Base-by-base conservation (phyloP, 1,139 yeast genomes). In the Kurtzmaniella quercitrusa region DNA sequence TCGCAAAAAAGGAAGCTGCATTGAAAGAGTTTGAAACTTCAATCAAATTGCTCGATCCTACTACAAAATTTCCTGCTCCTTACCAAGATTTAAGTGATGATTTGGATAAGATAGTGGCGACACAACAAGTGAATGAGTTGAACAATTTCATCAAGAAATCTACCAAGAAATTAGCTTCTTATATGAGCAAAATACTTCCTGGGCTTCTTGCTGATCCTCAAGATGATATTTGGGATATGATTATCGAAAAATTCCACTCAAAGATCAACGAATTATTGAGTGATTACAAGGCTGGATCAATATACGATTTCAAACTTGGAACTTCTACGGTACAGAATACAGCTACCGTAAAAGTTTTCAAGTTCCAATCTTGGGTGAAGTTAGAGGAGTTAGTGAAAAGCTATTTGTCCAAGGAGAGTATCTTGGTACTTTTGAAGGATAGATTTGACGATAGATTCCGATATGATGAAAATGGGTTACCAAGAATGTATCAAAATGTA, bases 391-490 rank as follows among this genome's bases (percentile, higher is more conserved):
- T 79, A 16, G 70, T 85, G 41, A 83, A 75, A 50, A 85, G 82
- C 46, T 75, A 73, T 46, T 61, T 85, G 42, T 75, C 77, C 16
- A 84, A 78, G 48, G 89, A 82, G 41, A 77, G 72, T 16, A 70
- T 81, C 17, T 69, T 82, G 2, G 68, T 69, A 40, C 69, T 83
- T 23, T 60, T 85, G 55, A 80, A 83, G 59, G 87, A 82, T 43
- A 68, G 78, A 48, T 93, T 93, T 65, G 98, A 91, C 55, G 88
- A 83, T 47, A 70, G 68, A 44, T 93, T 93, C 67, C 75, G 94
- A 53, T 93, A 86, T 60, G 96, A 90, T 61, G 81, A 77, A 40
- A 77, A 82, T 50, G 95, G 94, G 4, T 66, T 89, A 36, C 98
- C 98, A 6, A 76, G 81, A 42, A 73, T 91, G 40, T 93, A 95